phyloP scores from a whole-genome alignment of 148 eudicot species.

The Rhododendron mucronatum region DNA sequence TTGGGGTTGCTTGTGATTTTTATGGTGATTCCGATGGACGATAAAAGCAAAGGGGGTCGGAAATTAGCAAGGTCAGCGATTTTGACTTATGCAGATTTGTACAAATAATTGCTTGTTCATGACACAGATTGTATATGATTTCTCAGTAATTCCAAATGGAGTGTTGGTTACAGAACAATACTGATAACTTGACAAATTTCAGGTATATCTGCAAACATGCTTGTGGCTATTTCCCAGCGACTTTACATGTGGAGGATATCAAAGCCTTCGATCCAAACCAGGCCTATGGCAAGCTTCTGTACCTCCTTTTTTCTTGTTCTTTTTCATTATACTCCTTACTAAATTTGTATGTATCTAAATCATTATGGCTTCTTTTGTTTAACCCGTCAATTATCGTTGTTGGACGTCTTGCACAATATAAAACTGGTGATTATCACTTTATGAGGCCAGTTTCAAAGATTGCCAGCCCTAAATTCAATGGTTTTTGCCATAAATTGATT shows the following conservation, averaged over 20 bases:
- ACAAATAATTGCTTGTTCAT: background rate
- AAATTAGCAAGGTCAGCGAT: conserved; percentile 54
- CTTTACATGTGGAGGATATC: conserved; percentile 69
- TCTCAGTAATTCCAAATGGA: background rate
- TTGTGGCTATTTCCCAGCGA: conserved; percentile 74
- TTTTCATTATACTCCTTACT: background rate
- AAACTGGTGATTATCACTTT: background rate
- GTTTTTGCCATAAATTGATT: too few relatives aligned
- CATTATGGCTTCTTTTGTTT: background rate
- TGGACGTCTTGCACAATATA: background rate
- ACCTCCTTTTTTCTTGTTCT: background rate
- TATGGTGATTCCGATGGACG: conserved; percentile 64
- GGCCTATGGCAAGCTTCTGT: conserved; percentile 55
- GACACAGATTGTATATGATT: background rate
- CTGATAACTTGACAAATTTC: conserved; percentile 14
- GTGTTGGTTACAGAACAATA: background rate
- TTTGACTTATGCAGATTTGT: background rate
- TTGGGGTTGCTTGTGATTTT: conserved; percentile 53
- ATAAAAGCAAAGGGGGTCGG: conserved; percentile 61
- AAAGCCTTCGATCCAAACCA: conserved; percentile 77
- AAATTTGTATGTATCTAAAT: background rate
- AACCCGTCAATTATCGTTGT: background rate
- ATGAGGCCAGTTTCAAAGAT: background rate
- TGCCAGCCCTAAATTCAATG: background rate
- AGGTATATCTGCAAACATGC: conserved; percentile 87